Percentiles rank a stretch among this genome's conserved stretches.
These are phyloP conservation scores for Populus hybrid DNA, from an alignment of 441 rosid genomes.

Conservation along the genomic window DNA sequence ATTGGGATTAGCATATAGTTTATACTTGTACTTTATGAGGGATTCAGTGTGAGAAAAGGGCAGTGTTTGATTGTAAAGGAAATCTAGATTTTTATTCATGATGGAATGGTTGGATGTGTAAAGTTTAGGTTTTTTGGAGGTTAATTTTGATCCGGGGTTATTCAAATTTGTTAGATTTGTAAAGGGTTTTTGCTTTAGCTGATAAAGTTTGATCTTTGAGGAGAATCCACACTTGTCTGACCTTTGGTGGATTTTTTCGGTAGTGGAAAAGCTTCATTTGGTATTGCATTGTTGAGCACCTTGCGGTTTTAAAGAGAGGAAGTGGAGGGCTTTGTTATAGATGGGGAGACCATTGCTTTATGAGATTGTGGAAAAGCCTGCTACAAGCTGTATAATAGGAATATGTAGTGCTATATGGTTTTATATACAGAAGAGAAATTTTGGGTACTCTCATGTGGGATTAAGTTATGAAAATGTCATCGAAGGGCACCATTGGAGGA, in stretches of 20 bases:
- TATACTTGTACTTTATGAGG: neutral
- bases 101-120: neutral
- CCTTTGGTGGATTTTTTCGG: neutral
- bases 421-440: conserved; percentile 81
- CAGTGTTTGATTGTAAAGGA: conserved; percentile 10
- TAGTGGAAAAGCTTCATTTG: conserved; percentile 10
- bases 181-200: conserved; percentile 12
- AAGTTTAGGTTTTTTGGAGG: neutral
- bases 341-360: conserved; percentile 89
- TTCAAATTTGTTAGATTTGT: conserved; percentile 20
- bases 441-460: conserved; percentile 90
- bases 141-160: conserved; percentile 30
- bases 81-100: neutral
- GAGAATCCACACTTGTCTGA: neutral
- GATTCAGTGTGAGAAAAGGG: neutral
- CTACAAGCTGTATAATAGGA: conserved; percentile 75
- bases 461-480: conserved; percentile 75
- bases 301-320: neutral
- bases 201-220: neutral
- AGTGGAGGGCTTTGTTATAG: conserved; percentile 12
- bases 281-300: conserved; percentile 3
- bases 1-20: neutral
- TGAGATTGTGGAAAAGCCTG: conserved; percentile 85
- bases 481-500: conserved; percentile 91
- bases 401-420: conserved; percentile 78